A percentile compares a stretch with the other conserved stretches of the same genome.
Conservation (phyloP, 805 yeast genomes). For the Scheffersomyces amazonensis region DNA sequence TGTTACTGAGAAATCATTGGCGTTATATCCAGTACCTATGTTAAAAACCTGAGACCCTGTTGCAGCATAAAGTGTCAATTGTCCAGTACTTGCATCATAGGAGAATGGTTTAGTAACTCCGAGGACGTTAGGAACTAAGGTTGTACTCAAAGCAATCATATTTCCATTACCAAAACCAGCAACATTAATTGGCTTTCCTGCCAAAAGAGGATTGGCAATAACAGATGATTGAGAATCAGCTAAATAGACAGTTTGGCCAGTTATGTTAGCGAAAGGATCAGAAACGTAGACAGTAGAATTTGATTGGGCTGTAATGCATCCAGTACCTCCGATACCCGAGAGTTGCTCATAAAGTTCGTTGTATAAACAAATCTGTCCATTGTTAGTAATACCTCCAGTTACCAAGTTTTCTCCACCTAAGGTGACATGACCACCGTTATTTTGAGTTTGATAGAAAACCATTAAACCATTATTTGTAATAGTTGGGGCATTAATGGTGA, state of each 20-base stretch:
- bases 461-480: conserved; percentile 16
- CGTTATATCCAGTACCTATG: conserved; percentile 22
- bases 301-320: conserved; percentile 20
- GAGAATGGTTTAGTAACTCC: background rate
- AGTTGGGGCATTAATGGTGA: conserved; percentile 2
- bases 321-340: conserved; percentile 16
- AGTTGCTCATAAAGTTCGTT: conserved; percentile 19
- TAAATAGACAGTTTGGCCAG: conserved; percentile 14
- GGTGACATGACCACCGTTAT: conserved; percentile 13
- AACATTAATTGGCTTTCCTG: conserved; percentile 17
- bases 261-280: conserved; percentile 8
- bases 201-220: conserved; percentile 13
- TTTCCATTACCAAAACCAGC: conserved; percentile 28
- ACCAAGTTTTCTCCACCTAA: conserved; percentile 10
- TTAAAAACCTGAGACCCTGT: conserved; percentile 9
- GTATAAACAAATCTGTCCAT: conserved; percentile 22
- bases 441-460: conserved; percentile 13
- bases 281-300: conserved; percentile 15
- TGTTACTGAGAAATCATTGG: conserved; percentile 8
- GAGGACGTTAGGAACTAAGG: conserved; percentile 3
- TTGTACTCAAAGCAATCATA: background rate
- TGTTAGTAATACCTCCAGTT: conserved; percentile 16
- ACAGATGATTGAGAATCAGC: conserved; percentile 10
- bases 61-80: conserved; percentile 12
- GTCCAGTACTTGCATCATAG: conserved; percentile 14